Percentiles rank a stretch among this genome's conserved stretches.
Evolutionary conservation across 2,329 filamentous ascomycete species (phyloP).

Genomic region (Bipolaris zeicola): DNA sequence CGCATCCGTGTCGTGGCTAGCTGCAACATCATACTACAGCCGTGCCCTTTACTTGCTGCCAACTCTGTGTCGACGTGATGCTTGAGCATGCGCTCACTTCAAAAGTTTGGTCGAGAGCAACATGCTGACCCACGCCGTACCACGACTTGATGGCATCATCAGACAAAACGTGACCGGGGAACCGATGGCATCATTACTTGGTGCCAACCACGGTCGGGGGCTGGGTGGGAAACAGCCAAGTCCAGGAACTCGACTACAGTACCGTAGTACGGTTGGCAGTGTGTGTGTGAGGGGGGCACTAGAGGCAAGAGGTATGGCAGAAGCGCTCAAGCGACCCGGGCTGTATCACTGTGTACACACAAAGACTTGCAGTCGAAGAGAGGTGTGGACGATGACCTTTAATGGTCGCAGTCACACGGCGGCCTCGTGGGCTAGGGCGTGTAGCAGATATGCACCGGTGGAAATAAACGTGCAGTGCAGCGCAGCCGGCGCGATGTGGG

Average conservation of each 20-base stretch:
- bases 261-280: slow-evolving; percentile 22
- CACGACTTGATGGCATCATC: slow-evolving; percentile 35
- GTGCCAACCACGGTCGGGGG: slow-evolving; percentile 13
- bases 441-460: slow-evolving; percentile 44
- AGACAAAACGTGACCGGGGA: slow-evolving; percentile 22
- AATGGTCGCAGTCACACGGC: slow-evolving; percentile 35
- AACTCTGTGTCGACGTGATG: slow-evolving; percentile 16
- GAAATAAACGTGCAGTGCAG: slow-evolving; percentile 51
- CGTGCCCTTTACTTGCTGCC: slow-evolving; percentile 8
- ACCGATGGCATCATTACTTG: slow-evolving; percentile 23
- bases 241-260: slow-evolving; percentile 25
- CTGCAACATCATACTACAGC: slow-evolving; percentile 1
- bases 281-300: slow-evolving; percentile 11
- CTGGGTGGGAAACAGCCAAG: slow-evolving; percentile 8
- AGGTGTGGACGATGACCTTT: slow-evolving; percentile 5
- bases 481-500: slow-evolving; percentile 49
- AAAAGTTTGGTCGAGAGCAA: slow-evolving; percentile 18
- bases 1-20: slow-evolving; percentile 39
- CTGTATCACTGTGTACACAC: slow-evolving; percentile 33
- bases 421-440: slow-evolving; percentile 43
- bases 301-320: slow-evolving; percentile 25
- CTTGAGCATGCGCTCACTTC: slow-evolving; percentile 40
- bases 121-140: slow-evolving; percentile 30
- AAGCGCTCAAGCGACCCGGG: slow-evolving; percentile 35
- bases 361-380: slow-evolving; percentile 11